A percentile compares a stretch with the other conserved stretches of the same genome.
These are phyloP conservation scores for Globisporangium okanoganense DNA, from an alignment of 352 stramenopile genomes.

Conservation along the genomic window DNA sequence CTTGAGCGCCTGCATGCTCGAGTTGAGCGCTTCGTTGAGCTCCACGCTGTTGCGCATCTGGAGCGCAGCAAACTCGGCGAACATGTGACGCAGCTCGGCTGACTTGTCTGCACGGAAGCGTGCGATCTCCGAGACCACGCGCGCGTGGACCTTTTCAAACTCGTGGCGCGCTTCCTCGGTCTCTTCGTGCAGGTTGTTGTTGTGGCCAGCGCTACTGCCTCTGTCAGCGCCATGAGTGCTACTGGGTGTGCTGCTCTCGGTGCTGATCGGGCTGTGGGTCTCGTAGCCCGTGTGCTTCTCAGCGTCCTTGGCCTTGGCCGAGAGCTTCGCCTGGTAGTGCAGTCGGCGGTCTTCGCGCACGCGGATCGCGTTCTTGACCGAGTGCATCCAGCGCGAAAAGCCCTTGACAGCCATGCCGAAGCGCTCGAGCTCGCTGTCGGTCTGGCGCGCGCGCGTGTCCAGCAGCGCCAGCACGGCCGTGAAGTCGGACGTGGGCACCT, in stretches of 20 bases:
- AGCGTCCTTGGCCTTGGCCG: slow-evolving; percentile 27
- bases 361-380: slow-evolving; percentile 62
- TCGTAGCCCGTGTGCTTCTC: slow-evolving; percentile 27
- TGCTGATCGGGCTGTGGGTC: slow-evolving; percentile 20
- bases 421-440: slow-evolving; percentile 66
- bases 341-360: slow-evolving; percentile 78
- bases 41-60: slow-evolving; percentile 50
- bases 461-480: slow-evolving; percentile 55
- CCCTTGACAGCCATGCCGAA: slow-evolving; percentile 65
- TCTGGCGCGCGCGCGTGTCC: slow-evolving; percentile 70
- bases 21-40: slow-evolving; percentile 41
- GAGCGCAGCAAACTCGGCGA: slow-evolving; percentile 62
- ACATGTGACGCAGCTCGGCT: slow-evolving; percentile 65
- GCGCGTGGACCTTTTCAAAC: slow-evolving; percentile 69
- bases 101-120: slow-evolving; percentile 76
- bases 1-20: slow-evolving; percentile 42
- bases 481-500: slow-evolving; percentile 64
- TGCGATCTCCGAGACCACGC: slow-evolving; percentile 71
- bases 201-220: slow-evolving; percentile 2
- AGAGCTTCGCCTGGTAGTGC: slow-evolving; percentile 74
- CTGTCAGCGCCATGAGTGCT: not conserved
- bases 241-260: slow-evolving; percentile 16
- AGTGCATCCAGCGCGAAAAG: slow-evolving; percentile 70
- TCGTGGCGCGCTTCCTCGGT: slow-evolving; percentile 66
- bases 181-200: slow-evolving; percentile 35